Conservation (phyloP, 2,329 filamentous ascomycete species). For the Blastomyces parvus region DNA sequence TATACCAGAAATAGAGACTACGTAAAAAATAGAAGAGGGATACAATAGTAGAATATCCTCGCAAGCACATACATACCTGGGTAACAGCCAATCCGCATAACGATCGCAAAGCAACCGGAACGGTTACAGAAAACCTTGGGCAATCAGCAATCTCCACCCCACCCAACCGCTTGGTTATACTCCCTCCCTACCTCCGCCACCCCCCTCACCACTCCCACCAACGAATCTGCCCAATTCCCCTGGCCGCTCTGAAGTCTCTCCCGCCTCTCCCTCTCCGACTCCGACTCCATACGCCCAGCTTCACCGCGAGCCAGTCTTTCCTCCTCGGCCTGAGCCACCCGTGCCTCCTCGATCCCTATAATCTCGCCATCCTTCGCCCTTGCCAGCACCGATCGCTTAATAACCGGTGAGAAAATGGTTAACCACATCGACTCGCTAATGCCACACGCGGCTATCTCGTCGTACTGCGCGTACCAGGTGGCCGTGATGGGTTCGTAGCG, state of each 20-base stretch:
- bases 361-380: conserved; percentile 18
- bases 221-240: conserved; percentile 47
- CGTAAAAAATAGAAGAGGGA: not conserved
- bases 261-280: conserved; percentile 16
- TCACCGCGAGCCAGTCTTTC: not conserved
- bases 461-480: conserved; percentile 24
- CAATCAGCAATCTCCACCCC: conserved; percentile 18
- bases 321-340: not conserved
- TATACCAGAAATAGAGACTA: not conserved
- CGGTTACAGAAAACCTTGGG: not conserved
- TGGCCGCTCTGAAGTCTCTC: conserved; percentile 18
- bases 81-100: not conserved
- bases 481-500: conserved; percentile 28
- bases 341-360: conserved; percentile 17
- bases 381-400: conserved; percentile 29
- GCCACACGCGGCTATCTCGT: conserved; percentile 14
- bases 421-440: conserved; percentile 23
- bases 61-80: not conserved
- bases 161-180: conserved; percentile 22
- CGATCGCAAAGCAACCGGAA: not conserved
- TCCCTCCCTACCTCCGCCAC: conserved; percentile 50
- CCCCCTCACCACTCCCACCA: conserved; percentile 59
- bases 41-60: not conserved
- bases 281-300: conserved; percentile 1
- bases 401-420: conserved; percentile 27